These are phyloP conservation scores for Periglandula ipomoeae DNA, from an alignment of 2,329 filamentous ascomycete species.

Conservation along the genomic window DNA sequence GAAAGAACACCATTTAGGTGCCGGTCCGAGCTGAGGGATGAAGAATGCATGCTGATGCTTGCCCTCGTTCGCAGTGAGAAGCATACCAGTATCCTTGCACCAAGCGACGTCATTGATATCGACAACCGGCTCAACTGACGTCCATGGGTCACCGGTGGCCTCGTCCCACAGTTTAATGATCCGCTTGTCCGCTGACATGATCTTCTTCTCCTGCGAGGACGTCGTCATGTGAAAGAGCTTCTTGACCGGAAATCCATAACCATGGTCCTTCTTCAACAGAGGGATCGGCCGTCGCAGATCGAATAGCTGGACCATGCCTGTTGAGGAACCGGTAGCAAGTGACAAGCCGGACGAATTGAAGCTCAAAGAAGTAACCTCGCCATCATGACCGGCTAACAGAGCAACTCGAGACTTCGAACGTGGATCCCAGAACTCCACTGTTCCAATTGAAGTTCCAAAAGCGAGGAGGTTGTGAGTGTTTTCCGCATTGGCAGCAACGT, in stretches of 20 bases:
- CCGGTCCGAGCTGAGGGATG: constrained; percentile 84
- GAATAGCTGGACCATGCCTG: constrained; percentile 81
- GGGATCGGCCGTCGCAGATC: constrained; percentile 84
- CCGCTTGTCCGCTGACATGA: constrained; percentile 85
- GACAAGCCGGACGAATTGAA: constrained; percentile 80
- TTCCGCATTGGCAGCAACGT: constrained; percentile 79
- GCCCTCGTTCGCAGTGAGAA: constrained; percentile 94
- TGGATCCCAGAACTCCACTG: constrained; percentile 94
- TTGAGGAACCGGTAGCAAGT: constrained; percentile 78
- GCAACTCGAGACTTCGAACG: constrained; percentile 75
- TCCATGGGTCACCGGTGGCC: constrained; percentile 77
- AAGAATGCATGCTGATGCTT: constrained; percentile 93
- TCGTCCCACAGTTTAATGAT: constrained; percentile 98
- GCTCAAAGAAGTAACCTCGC: constrained; percentile 77
- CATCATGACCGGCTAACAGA: constrained; percentile 58
- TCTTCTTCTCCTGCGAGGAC: constrained; percentile 70
- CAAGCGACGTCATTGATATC: constrained; percentile 93
- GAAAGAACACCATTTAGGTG: constrained; percentile 93
- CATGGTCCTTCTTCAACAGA: constrained; percentile 85
- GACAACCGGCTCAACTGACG: constrained; percentile 86
- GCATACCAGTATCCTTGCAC: constrained; percentile 87
- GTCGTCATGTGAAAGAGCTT: constrained; percentile 68
- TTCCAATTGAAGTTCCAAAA: constrained; percentile 91
- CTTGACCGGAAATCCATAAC: constrained; percentile 87
- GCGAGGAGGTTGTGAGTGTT: constrained; percentile 82